Evolutionary conservation across 164 flowering plant species (phyloP).

Genomic region (Berberis thunbergii): DNA sequence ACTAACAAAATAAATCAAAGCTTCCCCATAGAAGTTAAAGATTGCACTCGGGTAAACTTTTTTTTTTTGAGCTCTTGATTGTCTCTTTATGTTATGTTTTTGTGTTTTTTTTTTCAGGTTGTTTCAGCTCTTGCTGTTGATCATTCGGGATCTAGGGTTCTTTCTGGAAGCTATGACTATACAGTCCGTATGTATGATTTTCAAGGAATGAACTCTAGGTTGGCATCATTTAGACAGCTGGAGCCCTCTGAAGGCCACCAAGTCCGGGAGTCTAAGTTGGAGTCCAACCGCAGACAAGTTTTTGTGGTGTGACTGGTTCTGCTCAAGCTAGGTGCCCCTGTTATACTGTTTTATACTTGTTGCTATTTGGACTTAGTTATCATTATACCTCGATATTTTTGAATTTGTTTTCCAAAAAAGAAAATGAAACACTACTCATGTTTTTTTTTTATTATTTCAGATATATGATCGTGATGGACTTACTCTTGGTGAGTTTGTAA

Average conservation of each 20-base stretch:
- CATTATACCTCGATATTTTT: background rate
- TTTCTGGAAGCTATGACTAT: too few relatives aligned
- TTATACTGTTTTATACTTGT: background rate
- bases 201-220: conserved; percentile 76
- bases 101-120: conserved; percentile 39
- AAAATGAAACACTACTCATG: background rate
- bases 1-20: background rate
- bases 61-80: background rate
- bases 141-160: conserved; percentile 74
- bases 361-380: background rate
- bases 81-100: background rate
- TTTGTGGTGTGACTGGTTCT: conserved; percentile 88
- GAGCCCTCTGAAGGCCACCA: conserved; percentile 98
- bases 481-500: conserved; percentile 85
- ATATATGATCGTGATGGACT: conserved; percentile 97
- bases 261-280: conserved; percentile 92
- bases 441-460: conserved; percentile 25
- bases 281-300: conserved; percentile 91
- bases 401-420: background rate
- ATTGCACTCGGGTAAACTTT: background rate
- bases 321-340: conserved; percentile 84
- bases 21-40: too few relatives aligned
- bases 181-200: too few relatives aligned
- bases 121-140: conserved; percentile 91
- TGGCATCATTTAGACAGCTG: conserved; percentile 83